Base-by-base conservation (phyloP, 441 rosid species). In the Geranium incanum region DNA sequence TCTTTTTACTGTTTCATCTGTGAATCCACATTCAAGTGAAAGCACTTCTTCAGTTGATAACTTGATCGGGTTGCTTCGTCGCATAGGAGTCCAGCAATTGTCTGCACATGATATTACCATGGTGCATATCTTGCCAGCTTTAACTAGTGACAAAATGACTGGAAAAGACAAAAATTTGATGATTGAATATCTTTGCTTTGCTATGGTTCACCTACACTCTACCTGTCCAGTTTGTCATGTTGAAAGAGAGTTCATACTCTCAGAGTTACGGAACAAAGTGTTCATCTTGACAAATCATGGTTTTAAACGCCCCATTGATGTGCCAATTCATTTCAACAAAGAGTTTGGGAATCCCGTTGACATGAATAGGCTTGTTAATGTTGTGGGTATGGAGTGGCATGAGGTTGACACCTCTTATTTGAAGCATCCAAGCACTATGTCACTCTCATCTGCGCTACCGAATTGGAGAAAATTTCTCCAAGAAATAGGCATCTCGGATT, bases 91-190 rank as follows among this genome's bases (percentile, higher is more conserved):
- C 70, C 95, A 88, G 72, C 86, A 82, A 83, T 84, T 92, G 69
- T 89, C 99, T 68, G 92, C 93, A 2, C 99, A 95, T 87, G 99
- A 95, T 78, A 87, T 95, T 72, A 71, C 88, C 65, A 87, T 77
- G 85, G 78, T 85, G 76, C 96, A 90, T 77, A 79, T 95, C 82
- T 78, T 95, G 84, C 96, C 94, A 52, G 85, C 89, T 65, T 73
- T 90, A 66, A 86, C 83, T 73, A 80, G 78, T 73, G 84, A 69
- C 66, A 75, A 68, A 59, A 74, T 71, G 67, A 62, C 43, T 43
- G 72, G 68, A 70, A 68, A 76, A 45, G 78, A 79, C 72, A 77
- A 76, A 55, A 79, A 76, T 55, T 81, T 90, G 75, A 83, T 88
- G 88, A 79, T 75, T 69, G 99, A 95, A 74, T 92, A 92, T 73